These are phyloP conservation scores for Neopestalotiopsis clavispora DNA, from an alignment of 2,329 filamentous ascomycete species.

Conservation along the genomic window DNA sequence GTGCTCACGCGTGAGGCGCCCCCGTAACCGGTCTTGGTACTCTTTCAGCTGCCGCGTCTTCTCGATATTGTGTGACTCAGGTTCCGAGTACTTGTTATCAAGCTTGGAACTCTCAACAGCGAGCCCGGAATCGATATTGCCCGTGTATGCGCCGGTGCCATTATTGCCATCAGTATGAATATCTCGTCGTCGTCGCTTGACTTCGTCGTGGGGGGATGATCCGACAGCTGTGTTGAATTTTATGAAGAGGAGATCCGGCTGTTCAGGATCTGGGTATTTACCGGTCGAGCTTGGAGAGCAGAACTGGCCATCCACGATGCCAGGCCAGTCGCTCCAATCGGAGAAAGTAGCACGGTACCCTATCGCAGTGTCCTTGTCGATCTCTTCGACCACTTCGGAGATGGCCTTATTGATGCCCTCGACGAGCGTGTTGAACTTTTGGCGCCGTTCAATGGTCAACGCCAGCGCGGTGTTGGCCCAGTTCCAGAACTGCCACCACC, in stretches of 20 bases:
- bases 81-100: background rate
- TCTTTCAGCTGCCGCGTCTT: too few relatives aligned
- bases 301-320: slow-evolving; percentile 35
- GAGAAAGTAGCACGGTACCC: slow-evolving; percentile 31
- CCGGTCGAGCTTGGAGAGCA: slow-evolving; percentile 30
- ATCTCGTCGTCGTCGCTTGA: background rate
- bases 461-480: slow-evolving; percentile 20
- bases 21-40: too few relatives aligned
- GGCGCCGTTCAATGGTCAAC: slow-evolving; percentile 32
- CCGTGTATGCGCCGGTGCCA: too few relatives aligned
- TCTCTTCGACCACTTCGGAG: slow-evolving; percentile 31
- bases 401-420: slow-evolving; percentile 33
- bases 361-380: slow-evolving; percentile 15
- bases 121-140: too few relatives aligned
- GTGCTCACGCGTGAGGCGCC: too few relatives aligned
- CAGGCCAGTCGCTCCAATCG: slow-evolving; percentile 36
- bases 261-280: slow-evolving; percentile 33
- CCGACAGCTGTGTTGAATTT: slow-evolving; percentile 30
- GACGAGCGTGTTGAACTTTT: slow-evolving; percentile 34
- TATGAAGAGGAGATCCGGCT: slow-evolving; percentile 39
- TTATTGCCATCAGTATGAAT: too few relatives aligned
- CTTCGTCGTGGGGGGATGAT: background rate
- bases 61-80: background rate
- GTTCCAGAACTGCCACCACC: slow-evolving; percentile 13
- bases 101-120: too few relatives aligned